Evolutionary conservation across 2,329 filamentous ascomycete genomes (phyloP), one percentile per base, ranked within the genome.

Genomic region (Achaetomium macrosporum): DNA sequence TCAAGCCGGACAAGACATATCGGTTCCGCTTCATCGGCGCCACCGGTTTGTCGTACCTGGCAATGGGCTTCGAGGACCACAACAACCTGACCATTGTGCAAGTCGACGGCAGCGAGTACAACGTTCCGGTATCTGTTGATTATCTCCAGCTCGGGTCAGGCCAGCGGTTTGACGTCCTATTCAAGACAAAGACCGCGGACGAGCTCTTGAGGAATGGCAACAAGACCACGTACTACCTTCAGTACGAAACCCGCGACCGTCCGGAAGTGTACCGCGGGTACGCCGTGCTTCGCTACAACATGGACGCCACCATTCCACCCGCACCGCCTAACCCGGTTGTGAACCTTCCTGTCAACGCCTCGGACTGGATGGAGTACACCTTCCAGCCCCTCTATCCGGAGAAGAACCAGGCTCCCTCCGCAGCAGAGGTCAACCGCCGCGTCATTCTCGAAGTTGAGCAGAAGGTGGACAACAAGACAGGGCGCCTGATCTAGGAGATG

Each of bases 1-100:
- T 87, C 9, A 69, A 83, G 36, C 79, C 83, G 0, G 77, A 71
- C 11, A 81, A 76, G 62, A 81, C 76, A 0, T 87, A 87, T 59
- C 74, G 82, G 1, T 66, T 87, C 48, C 74, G 84, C 10, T 79
- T 83, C 60, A 75, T 87, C 41, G 80, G 81, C 4, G 73, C 66
- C 0, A 77, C 76, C 0, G 78, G 78, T 0, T 67, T 85, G 16
- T 81, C 78, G 0, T 71, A 79, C 56, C 66, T 77, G 3, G 73
- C 75, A 1, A 59, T 83, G 3, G 80, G 70, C 0, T 75, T 87
- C 39, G 79, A 84, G 55, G 74, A 64, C 6, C 83, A 87, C 59
- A 61, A 70, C 1, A 68, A 76, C 10, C 63, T 86, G 37, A 75
- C 73, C 0, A 71, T 88, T 50, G 81, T 87, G 51, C 77, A 79